Percentiles rank a stretch among this genome's conserved stretches.
Conservation (phyloP, 768 basidiomycete genomes). For the Auricularia heimuer region DNA sequence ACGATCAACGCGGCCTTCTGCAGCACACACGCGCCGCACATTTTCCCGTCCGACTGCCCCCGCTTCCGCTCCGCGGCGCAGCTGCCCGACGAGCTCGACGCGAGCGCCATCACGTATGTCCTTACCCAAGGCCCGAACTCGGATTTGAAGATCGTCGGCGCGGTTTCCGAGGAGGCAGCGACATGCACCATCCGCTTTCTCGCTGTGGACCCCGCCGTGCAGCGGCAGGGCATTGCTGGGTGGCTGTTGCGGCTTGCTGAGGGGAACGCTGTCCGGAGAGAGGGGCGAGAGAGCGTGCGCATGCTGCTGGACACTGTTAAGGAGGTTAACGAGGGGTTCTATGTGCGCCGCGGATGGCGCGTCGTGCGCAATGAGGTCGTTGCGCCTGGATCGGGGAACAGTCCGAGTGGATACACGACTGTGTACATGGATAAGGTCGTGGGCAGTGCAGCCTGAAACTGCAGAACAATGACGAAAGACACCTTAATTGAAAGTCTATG, state of each 20-base stretch:
- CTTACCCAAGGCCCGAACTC: neutral
- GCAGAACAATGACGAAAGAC: too few species aligned
- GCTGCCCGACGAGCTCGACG: neutral
- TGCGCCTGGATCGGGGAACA: too few species aligned
- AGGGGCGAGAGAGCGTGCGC: neutral
- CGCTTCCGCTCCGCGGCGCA: neutral
- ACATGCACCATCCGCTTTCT: neutral
- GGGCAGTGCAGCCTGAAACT: too few species aligned
- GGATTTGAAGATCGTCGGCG: neutral
- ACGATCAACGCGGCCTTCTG: neutral
- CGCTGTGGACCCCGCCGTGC: neutral
- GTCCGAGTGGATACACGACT: too few species aligned
- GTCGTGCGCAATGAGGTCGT: too few species aligned
- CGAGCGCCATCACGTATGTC: neutral
- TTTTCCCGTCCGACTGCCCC: neutral
- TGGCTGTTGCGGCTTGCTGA: neutral
- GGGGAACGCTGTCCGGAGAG: neutral
- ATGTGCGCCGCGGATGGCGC: neutral
- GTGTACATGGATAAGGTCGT: too few species aligned
- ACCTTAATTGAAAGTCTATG: too few species aligned
- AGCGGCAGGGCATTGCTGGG: neutral
- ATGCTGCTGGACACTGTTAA: neutral
- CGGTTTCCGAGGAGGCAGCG: neutral
- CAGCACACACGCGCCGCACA: neutral
- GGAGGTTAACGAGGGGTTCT: neutral